A percentile compares a stretch with the other conserved stretches of the same genome.
Conservation (phyloP, 495 filamentous ascomycete species). For the Durotheca rogersii region DNA sequence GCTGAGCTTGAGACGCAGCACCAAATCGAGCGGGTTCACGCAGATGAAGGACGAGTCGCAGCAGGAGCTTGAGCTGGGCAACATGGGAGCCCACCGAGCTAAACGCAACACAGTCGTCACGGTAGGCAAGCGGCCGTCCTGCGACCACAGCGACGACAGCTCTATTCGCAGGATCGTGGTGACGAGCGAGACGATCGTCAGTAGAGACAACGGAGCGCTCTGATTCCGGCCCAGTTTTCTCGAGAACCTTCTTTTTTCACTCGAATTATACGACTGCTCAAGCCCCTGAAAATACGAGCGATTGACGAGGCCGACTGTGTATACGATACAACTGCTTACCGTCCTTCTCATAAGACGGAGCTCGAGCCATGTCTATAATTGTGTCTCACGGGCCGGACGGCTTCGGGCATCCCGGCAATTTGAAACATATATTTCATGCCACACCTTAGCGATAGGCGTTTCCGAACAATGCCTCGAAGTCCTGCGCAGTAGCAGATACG, state of each 20-base stretch:
- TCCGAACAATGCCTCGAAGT: neutral
- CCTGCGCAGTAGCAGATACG: neutral
- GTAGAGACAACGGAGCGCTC: conserved; percentile 23
- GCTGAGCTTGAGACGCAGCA: conserved; percentile 13
- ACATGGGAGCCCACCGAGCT: conserved; percentile 26
- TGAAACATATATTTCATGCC: neutral
- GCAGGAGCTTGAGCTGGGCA: conserved; percentile 22
- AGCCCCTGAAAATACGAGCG: neutral
- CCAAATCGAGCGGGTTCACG: conserved; percentile 27
- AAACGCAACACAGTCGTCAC: conserved; percentile 22
- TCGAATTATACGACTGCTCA: neutral
- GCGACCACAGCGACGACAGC: conserved; percentile 16
- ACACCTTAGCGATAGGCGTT: too few species aligned
- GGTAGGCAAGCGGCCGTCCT: conserved; percentile 14
- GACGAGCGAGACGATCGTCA: conserved; percentile 24
- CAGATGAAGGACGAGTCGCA: conserved; percentile 19
- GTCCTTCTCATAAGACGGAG: neutral
- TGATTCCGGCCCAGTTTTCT: too few species aligned
- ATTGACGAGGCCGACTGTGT: neutral
- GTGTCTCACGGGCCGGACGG: neutral
- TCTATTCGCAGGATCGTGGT: conserved; percentile 25
- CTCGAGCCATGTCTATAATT: neutral
- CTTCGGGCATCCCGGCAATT: neutral
- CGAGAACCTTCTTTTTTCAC: neutral
- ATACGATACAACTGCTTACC: neutral